Base-by-base conservation (phyloP, 805 yeast genomes). In the Peterozyma toletana region DNA sequence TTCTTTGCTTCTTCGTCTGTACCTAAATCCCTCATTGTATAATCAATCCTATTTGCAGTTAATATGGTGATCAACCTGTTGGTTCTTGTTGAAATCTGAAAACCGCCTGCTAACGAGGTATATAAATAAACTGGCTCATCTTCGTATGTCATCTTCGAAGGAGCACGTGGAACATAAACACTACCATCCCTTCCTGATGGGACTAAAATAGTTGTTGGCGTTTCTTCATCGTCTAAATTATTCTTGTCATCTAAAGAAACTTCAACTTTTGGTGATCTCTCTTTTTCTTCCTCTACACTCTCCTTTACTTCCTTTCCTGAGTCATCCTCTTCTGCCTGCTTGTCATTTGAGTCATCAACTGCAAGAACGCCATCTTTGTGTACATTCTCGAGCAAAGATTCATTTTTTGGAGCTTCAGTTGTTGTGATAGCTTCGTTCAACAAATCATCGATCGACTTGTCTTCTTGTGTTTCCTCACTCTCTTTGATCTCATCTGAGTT, bases 81-180 rank as follows among this genome's bases (percentile, higher is more conserved):
- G 13, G 96, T 88, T 53, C 90, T 70, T 13, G 83, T 75, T 50
- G 81, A 77, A 60, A 90, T 78, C 58, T 83, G 85, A 73, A 79
- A 81, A 1, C 93, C 95, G 27, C 95, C 95, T 0, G 96, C 91
- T 37, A 88, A 68, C 0, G 96, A 90, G 0, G 96, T 89, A 64
- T 71, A 88, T 21, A 89, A 59, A 59, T 78, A 87, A 17, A 88
- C 80, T 2, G 93, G 90, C 49, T 75, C 77, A 44, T 68, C 66
- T 47, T 67, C 71, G 49, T 62, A 64, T 3, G 62, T 51, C 62
- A 64, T 53, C 43, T 62, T 63, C 9, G 40, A 31, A 3, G 46
- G 31, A 6, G 50, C 55, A 41, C 60, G 60, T 15, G 68, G 62
- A 42, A 64, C 67, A 50, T 44, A 60, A 3, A 55, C 62, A 13